Evolutionary conservation across 2,329 filamentous ascomycete genomes (phyloP), one percentile per base, ranked within the genome.

Genomic region (Paecilomyces dactylethromorphus): DNA sequence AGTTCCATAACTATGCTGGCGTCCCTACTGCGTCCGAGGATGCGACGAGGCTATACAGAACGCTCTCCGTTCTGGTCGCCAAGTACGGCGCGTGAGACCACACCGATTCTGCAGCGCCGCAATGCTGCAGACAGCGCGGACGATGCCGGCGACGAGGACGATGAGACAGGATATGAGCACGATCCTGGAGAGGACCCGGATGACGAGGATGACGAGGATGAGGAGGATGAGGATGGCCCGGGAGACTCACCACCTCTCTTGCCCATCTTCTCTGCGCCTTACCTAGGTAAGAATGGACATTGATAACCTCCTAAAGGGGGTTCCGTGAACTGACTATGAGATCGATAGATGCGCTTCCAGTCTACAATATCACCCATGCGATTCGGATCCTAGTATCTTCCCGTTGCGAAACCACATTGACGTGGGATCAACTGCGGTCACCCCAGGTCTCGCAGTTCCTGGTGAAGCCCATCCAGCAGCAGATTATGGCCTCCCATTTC

Each of bases 381-480:
- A 92, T 97, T 63, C 89, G 93, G 64, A 86, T 92, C 56, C 83
- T 97, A 58, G 87, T 97, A 60, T 84, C 90, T 64, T 83, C 90
- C 60, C 87, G 90, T 70, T 96, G 91, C 74, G 93, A 97, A 78
- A 97, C 92, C 1, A 93, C 91, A 0, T 78, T 97, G 55, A 88
- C 91, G 15, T 97, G 92, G 92, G 93, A 97, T 64, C 93, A 97
- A 73, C 81, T 97, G 62, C 86, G 92, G 63, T 96, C 92, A n/a
- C 93, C 93, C 2, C 93, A 97, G 72, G 88, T 97, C 58, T 96
- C 92, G 15, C 92, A 96, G 71, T 97, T 97, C 72, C 83, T 97
- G 35, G 84, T 97, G 70, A 97, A 97, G 79, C 93, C 93, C 2
- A 94, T 97, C 79, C 91, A 94, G 74, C 89, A 94, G 71, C 89